Base-by-base conservation (phyloP, 306 rosid genomes). In the Rubus idaeus region DNA sequence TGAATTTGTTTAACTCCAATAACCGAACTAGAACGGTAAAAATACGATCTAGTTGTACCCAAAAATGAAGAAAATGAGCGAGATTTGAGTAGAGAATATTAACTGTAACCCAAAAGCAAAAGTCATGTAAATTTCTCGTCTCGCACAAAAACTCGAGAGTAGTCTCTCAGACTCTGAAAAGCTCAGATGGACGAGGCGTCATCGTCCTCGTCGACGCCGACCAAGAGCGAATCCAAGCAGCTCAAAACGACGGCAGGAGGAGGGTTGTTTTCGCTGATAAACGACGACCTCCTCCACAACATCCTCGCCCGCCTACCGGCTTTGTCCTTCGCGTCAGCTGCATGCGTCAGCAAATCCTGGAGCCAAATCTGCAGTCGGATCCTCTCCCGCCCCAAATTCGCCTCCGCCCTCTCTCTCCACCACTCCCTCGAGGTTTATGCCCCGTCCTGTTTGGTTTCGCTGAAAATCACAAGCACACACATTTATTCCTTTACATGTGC, bases 291-390 rank as follows among this genome's bases (percentile, higher is more conserved):
- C 35, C 70, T 86, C 61, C 79, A 75, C 7, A 77, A 84, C 82
- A 82, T 83, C 76, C 64, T 88, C 8, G 70, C 20, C 10, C 79
- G 86, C 50, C 86, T 91, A 7, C 89, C 90, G 1, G 95, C 97
- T 0, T 37, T 37, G n/a, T 75, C 86, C 7, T 89, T 91, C 84
- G 91, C 91, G 50, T 85, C 90, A 4, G 93, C 95, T 16, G 80
- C 89, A 2, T 91, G 93, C 87, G 91, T 91, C 70, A 82, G 40
- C 86, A 90, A 85, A 74, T 39, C 82, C 0, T 91, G 97, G 97
- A 85, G 77, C 71, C 80, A 66, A 10, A 14, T 84, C 16, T 85
- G 91, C 88, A 75, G 70, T 41, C 84, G 83, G 46, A 78, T 91
- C 68, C 91, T 88, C 75, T 75, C 83, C 74, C 88, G 89, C 30